Evolutionary conservation across 169 alveolate genomes (phyloP).

Genomic region (Fabrea salina): DNA sequence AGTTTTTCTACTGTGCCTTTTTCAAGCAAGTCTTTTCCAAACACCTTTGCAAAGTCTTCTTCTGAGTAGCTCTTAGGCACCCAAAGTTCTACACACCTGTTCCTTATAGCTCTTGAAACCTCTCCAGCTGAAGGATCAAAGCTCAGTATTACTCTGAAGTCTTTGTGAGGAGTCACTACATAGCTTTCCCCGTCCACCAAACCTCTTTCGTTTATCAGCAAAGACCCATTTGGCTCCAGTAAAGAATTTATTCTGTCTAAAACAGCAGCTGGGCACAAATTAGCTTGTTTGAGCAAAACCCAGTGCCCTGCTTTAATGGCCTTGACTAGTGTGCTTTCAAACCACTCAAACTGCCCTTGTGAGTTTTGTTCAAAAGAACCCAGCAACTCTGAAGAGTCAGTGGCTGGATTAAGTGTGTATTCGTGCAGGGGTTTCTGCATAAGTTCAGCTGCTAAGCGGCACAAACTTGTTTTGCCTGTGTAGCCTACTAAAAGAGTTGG

Average conservation of each 20-base stretch:
- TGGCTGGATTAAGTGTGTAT: constrained; percentile 33
- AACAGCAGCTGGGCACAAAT: constrained; percentile 89
- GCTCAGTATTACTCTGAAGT: constrained; percentile 89
- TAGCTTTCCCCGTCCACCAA: constrained; percentile 77
- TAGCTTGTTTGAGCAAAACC: constrained; percentile 88
- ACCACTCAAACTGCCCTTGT: constrained; percentile 75
- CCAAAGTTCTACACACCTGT: constrained; percentile 87
- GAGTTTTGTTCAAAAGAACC: constrained; percentile 51
- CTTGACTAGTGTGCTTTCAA: constrained; percentile 85
- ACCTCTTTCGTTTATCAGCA: constrained; percentile 62
- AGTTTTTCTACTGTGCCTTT: neutral
- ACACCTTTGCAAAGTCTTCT: neutral
- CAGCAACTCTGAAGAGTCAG: constrained; percentile 64
- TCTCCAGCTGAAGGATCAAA: constrained; percentile 43
- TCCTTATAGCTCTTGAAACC: constrained; percentile 85
- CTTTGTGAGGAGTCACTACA: constrained; percentile 79
- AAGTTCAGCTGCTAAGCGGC: constrained; percentile 82
- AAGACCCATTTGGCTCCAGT: constrained; percentile 83
- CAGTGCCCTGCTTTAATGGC: constrained; percentile 91
- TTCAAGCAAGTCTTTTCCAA: neutral
- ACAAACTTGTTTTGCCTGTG: constrained; percentile 96
- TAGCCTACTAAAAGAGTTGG: constrained; percentile 98
- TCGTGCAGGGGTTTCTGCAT: neutral
- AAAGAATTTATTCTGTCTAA: constrained; percentile 92
- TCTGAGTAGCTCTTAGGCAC: constrained; percentile 31